Evolutionary conservation across 768 basidiomycete species (phyloP).

Genomic region (Hygrophorus pudorinus): DNA sequence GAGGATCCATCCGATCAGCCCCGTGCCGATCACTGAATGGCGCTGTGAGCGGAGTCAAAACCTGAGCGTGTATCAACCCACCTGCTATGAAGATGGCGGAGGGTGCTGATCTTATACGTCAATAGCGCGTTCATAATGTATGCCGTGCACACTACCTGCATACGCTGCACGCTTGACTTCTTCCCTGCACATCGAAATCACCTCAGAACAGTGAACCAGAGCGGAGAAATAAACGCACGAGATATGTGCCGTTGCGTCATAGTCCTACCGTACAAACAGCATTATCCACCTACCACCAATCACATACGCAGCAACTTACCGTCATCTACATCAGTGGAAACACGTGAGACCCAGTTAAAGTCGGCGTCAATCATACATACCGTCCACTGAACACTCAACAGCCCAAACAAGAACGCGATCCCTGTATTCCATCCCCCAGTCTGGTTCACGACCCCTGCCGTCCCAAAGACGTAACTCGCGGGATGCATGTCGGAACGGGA

Average conservation of each 20-base stretch:
- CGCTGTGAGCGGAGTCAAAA: neutral
- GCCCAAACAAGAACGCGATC: conserved; percentile 74
- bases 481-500: conserved; percentile 70
- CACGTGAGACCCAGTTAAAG: neutral
- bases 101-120: too few relatives aligned
- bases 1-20: conserved; percentile 74
- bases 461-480: conserved; percentile 72
- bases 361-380: conserved; percentile 27
- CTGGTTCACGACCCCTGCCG: conserved; percentile 63
- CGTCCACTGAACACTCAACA: conserved; percentile 85
- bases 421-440: conserved; percentile 76
- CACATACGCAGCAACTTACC: too few relatives aligned
- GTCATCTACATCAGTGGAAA: neutral
- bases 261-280: conserved; percentile 39
- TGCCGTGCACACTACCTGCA: conserved; percentile 44
- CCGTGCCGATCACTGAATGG: conserved; percentile 55
- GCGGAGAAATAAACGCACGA: conserved; percentile 38
- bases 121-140: neutral
- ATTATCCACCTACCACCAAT: neutral
- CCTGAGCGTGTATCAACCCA: too few relatives aligned
- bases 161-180: conserved; percentile 75
- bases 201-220: conserved; percentile 2
- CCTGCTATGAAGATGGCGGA: too few relatives aligned
- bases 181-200: conserved; percentile 33
- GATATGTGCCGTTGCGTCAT: conserved; percentile 75